Evolutionary conservation across 495 filamentous ascomycete genomes (phyloP), one percentile per base, ranked within the genome.

Genomic region (Aspergillus incahuasiensis): DNA sequence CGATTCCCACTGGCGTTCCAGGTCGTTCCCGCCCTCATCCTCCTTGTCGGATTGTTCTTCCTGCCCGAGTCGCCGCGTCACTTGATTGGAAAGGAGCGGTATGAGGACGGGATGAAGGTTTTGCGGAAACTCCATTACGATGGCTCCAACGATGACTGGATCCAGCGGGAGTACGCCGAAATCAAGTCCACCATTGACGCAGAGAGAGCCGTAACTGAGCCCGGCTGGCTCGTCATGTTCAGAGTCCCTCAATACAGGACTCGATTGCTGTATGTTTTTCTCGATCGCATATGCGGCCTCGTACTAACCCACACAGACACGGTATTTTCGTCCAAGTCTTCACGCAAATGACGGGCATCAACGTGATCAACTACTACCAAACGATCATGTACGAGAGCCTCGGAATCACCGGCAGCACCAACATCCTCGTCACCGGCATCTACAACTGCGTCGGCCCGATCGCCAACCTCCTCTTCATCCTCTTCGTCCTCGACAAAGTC

Each of bases 341-440:
- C 45, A 72, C 72, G 18, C 76, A 79, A 44, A 75, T 79, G 66
- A 79, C 75, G n/a, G 75, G 74, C 19, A 70, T 77, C 55, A 77
- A 84, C 66, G 81, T 85, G 20, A 83, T 85, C 51, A 72, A 74
- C 43, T 84, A 85, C 64, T 84, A 83, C 55, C 79, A 82, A 58
- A 80, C 74, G 0, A 74, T 75, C 50, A 82, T 84, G 74, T 84
- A 84, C 68, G 63, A 77, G n/a, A 68, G 77, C 16, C 70, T 85
- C 4, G 82, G 82, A 5, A 78, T 86, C 20, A 74, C 68, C 0
- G 80, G 78, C 2, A 71, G 68, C 43, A 70, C 73, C 20, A 74
- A 69, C 30, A 68, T 81, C 12, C 76, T 86, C 0, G 77, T 86
- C 1, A 74, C 77, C 6, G 82, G 80, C 7, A 74, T 84, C 43